Base-by-base conservation (phyloP, 331 rosid species). In the Pyracantha coccinea region DNA sequence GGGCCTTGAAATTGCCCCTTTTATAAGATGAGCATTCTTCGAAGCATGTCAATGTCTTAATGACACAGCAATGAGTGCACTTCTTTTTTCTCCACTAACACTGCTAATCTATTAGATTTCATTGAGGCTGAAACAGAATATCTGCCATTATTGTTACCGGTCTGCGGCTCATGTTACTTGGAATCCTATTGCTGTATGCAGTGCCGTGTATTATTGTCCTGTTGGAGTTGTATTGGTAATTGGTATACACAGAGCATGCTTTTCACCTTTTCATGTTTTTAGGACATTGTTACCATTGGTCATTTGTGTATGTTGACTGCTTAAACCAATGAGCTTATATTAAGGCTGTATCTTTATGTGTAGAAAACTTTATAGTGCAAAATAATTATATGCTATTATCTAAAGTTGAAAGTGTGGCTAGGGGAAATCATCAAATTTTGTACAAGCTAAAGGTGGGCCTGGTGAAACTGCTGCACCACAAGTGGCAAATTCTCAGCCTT, bases 401-500 rank as follows among this genome's bases (percentile, higher is more conserved):
- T 74, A 25, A 67, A 50, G 2, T 73, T 15, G 31, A 68, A 27
- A 68, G n/a, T 72, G 38, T 65, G 81, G 38, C 12, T 70, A 89
- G 89, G 90, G 80, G 24, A 73, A 80, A 66, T 81, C 82, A 55
- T 68, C 86, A 29, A 75, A 73, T 74, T 84, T 89, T 79, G 70
- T 81, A 50, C 88, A 72, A 85, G 81, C 78, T 8, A 85, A 88
- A 80, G 80, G 61, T 75, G 87, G 73, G 72, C 72, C 82, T 66
- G 13, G 38, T 84, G 90, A 91, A 79, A 79, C 70, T 68, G 75
- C 82, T 81, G 73, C 78, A 60, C 59, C 81, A 62, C 86, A 79
- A 68, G 81, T 77, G 67, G 79, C 86, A 75, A 84, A 71, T 84
- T 83, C 88, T 78, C 87, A 81, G 73, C 82, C 86, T 81, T 74